Conservation (phyloP, 1,284 basidiomycete species). For the Puccinia coronata region DNA sequence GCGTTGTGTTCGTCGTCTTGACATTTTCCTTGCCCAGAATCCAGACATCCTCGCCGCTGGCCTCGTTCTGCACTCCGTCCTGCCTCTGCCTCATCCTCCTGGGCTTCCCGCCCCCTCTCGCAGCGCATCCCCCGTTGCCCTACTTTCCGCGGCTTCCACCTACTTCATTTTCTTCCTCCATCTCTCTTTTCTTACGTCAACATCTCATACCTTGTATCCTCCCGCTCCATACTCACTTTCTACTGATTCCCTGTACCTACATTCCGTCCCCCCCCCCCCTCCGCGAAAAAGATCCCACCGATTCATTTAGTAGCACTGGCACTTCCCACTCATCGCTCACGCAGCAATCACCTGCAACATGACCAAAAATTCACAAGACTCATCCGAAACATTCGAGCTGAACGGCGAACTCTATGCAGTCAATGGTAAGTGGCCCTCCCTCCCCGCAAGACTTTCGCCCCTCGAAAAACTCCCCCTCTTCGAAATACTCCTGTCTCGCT, state of each 20-base stretch:
- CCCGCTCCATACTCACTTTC: slow-evolving; percentile 3
- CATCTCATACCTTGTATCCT: background rate
- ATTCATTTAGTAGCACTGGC: background rate
- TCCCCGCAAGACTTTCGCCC: too few species aligned
- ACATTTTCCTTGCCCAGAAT: too few species aligned
- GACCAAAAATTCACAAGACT: slow-evolving; percentile 28
- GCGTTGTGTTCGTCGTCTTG: too few species aligned
- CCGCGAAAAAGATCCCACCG: too few species aligned
- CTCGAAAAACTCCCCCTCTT: too few species aligned
- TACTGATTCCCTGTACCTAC: background rate
- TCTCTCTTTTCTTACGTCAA: background rate
- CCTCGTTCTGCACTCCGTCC: background rate
- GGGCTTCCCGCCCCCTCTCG: background rate
- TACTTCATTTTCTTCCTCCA: background rate
- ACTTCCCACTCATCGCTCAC: background rate
- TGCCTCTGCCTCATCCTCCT: background rate
- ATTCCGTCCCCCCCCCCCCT: too few species aligned
- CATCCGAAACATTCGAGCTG: slow-evolving; percentile 36
- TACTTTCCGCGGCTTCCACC: slow-evolving; percentile 1
- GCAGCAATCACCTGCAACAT: slow-evolving; percentile 8
- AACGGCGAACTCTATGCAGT: slow-evolving; percentile 38
- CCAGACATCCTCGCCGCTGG: too few species aligned
- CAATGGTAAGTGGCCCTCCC: slow-evolving; percentile 35
- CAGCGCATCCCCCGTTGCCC: background rate
- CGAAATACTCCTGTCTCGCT: too few species aligned